phyloP scores from a whole-genome alignment of 2,329 filamentous ascomycete genomes.

The Dothidotthia symphoricarpi region DNA sequence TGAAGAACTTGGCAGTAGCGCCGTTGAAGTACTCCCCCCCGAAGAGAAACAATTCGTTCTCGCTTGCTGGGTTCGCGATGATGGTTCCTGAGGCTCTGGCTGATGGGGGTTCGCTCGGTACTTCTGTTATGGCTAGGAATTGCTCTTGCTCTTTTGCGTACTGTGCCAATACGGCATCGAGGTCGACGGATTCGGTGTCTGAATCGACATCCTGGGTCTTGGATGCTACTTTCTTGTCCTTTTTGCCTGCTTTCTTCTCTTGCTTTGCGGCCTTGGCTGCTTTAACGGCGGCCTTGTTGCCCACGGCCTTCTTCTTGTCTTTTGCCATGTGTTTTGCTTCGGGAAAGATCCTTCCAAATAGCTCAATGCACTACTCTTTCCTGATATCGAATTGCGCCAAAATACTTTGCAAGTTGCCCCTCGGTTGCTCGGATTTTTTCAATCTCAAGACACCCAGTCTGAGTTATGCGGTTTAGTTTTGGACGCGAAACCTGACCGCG shows the following conservation, averaged over 20 bases:
- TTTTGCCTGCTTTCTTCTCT: slow-evolving; percentile 72
- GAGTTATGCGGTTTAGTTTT: too few species aligned
- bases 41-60: slow-evolving; percentile 85
- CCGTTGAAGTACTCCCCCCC: slow-evolving; percentile 97
- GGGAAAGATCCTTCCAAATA: not conserved
- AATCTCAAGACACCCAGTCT: not conserved
- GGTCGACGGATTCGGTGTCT: slow-evolving; percentile 87
- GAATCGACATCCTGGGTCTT: slow-evolving; percentile 75
- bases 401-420: slow-evolving; percentile 11
- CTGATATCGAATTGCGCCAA: slow-evolving; percentile 28
- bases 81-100: slow-evolving; percentile 78
- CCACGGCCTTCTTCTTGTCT: slow-evolving; percentile 52
- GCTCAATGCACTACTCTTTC: slow-evolving; percentile 33
- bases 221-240: slow-evolving; percentile 75
- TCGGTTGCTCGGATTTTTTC: slow-evolving; percentile 22
- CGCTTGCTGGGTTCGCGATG: slow-evolving; percentile 79
- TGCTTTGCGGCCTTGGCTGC: slow-evolving; percentile 67
- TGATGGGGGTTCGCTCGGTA: slow-evolving; percentile 67
- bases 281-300: slow-evolving; percentile 50
- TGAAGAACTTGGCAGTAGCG: slow-evolving; percentile 70
- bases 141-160: slow-evolving; percentile 89
- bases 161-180: slow-evolving; percentile 89
- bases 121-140: slow-evolving; percentile 91
- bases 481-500: too few species aligned
- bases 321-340: slow-evolving; percentile 47